These are phyloP conservation scores for Penicillium brevicompactum DNA, from an alignment of 2,329 filamentous ascomycete genomes.

Conservation along the genomic window DNA sequence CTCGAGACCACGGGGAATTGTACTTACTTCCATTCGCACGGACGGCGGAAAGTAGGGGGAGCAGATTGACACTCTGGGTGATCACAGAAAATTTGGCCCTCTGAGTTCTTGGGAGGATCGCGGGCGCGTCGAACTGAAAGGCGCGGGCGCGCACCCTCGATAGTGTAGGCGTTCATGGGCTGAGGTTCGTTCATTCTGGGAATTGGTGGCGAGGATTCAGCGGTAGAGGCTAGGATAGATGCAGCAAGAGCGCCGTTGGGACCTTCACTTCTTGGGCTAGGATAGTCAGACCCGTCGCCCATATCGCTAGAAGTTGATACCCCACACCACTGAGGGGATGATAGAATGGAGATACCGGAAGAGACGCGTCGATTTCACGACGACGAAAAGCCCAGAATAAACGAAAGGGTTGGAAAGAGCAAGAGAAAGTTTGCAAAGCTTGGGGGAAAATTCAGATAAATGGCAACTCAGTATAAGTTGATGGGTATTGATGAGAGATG, in stretches of 20 bases:
- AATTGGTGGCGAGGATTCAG: slow-evolving; percentile 35
- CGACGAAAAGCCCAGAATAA: slow-evolving; percentile 2
- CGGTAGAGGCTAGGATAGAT: slow-evolving; percentile 38
- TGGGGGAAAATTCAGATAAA: slow-evolving; percentile 1
- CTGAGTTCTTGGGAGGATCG: slow-evolving; percentile 63
- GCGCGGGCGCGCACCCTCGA: slow-evolving; percentile 42
- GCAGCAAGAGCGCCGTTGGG: slow-evolving; percentile 34
- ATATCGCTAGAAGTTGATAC: slow-evolving; percentile 36
- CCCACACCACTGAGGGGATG: slow-evolving; percentile 32
- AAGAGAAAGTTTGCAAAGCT: background rate
- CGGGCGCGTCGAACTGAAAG: slow-evolving; percentile 46
- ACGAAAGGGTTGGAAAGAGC: background rate
- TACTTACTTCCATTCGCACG: slow-evolving; percentile 91
- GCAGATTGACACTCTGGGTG: slow-evolving; percentile 69
- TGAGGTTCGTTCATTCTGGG: slow-evolving; percentile 41
- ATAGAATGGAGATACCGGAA: slow-evolving; percentile 21
- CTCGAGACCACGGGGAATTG: slow-evolving; percentile 15
- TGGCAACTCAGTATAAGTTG: slow-evolving; percentile 10
- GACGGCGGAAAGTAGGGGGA: slow-evolving; percentile 69
- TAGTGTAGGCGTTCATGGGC: slow-evolving; percentile 24
- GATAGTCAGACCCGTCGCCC: slow-evolving; percentile 46
- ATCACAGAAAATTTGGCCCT: slow-evolving; percentile 78
- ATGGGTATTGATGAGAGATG: slow-evolving; percentile 15
- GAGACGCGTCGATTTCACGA: slow-evolving; percentile 21
- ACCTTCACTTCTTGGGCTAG: slow-evolving; percentile 48